phyloP scores from a whole-genome alignment of 805 yeast genomes.

The Candida hispaniensis region DNA sequence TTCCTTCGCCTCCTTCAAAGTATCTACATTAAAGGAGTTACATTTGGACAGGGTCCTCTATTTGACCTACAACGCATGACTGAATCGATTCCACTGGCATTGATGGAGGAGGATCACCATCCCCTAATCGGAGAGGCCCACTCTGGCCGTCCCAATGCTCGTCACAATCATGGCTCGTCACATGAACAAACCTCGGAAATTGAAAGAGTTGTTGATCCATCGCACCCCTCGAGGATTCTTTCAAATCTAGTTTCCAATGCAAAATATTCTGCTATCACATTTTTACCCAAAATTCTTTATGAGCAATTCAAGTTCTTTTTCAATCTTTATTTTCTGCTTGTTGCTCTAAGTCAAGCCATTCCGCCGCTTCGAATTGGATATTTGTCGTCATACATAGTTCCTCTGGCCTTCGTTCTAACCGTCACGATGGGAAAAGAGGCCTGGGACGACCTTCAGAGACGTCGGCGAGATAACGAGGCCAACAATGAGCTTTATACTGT shows the following conservation, averaged over 20 bases:
- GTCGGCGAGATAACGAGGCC: conserved; percentile 82
- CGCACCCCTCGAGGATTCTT: conserved; percentile 28
- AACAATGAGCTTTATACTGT: conserved; percentile 77
- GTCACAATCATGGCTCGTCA: not conserved
- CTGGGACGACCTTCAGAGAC: conserved; percentile 79
- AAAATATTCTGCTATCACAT: conserved; percentile 78
- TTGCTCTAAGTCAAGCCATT: conserved; percentile 85
- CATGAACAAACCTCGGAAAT: not conserved
- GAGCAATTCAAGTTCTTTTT: conserved; percentile 97
- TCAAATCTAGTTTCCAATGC: conserved; percentile 88
- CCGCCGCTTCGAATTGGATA: conserved; percentile 91
- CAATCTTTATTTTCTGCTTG: conserved; percentile 81
- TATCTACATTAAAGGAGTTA: conserved; percentile 15
- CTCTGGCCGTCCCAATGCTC: not conserved
- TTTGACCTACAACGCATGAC: conserved; percentile 10
- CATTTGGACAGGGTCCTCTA: conserved; percentile 6
- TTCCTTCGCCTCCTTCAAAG: conserved; percentile 14
- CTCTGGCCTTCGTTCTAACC: conserved; percentile 80
- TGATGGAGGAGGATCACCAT: conserved; percentile 18
- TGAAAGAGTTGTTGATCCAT: conserved; percentile 12
- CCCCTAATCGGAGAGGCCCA: conserved; percentile 19
- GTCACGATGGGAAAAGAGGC: conserved; percentile 97
- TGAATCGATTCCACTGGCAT: conserved; percentile 15
- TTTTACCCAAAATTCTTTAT: conserved; percentile 77
- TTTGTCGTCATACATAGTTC: conserved; percentile 83